phyloP scores from a whole-genome alignment of 208 protist genomes.

The Trypanosomatidae sp. region DNA sequence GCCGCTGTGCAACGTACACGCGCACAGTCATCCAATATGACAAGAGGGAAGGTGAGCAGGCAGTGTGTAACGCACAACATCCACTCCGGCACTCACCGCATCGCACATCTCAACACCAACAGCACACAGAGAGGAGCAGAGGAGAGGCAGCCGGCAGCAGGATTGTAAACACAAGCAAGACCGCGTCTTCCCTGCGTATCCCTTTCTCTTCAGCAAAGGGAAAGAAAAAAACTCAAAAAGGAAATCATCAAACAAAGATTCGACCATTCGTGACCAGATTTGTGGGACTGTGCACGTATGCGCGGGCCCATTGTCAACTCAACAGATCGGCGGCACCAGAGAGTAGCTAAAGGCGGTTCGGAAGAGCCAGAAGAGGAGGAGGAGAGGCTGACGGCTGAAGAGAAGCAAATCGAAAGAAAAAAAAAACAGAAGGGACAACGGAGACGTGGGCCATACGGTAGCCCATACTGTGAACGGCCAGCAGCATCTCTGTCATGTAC shows the following conservation, averaged over 20 bases:
- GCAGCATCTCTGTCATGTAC: neutral
- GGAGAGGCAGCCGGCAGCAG: neutral
- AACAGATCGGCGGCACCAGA: neutral
- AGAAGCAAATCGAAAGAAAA: neutral
- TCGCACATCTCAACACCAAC: neutral
- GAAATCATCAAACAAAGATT: too few species aligned
- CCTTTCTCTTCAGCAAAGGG: neutral
- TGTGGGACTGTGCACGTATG: too few species aligned
- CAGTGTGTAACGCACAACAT: neutral
- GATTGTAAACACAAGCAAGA: neutral
- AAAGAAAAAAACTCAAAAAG: neutral
- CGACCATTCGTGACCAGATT: too few species aligned
- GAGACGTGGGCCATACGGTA: neutral
- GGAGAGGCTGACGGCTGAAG: neutral
- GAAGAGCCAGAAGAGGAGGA: neutral
- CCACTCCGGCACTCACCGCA: neutral
- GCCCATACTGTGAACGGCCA: neutral
- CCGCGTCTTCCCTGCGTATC: neutral
- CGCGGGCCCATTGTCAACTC: neutral
- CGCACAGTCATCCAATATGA: neutral
- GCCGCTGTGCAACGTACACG: neutral
- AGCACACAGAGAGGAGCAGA: neutral
- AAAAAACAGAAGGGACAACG: neutral
- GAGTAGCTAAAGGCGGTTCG: neutral
- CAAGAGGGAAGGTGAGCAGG: neutral